Evolutionary conservation across 1,284 basidiomycete species (phyloP).

Genomic region (Hortiboletus rubellus): DNA sequence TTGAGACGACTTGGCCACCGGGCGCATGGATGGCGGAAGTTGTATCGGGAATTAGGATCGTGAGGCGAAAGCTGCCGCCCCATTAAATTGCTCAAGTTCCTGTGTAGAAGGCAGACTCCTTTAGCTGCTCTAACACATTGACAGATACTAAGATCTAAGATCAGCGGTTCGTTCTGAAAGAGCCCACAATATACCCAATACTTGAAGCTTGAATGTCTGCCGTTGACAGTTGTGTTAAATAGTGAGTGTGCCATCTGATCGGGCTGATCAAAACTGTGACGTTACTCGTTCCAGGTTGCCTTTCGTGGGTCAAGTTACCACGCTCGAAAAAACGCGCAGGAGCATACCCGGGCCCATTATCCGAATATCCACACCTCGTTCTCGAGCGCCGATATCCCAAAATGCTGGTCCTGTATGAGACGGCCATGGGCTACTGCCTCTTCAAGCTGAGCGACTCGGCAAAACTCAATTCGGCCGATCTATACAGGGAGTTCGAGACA

Average conservation of each 20-base stretch:
- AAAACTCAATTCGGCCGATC: conserved; percentile 83
- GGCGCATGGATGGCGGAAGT: conserved; percentile 50
- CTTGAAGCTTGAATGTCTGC: neutral
- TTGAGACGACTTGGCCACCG: conserved; percentile 54
- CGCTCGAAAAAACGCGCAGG: conserved; percentile 34
- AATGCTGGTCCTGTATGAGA: conserved; percentile 86
- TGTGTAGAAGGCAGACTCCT: conserved; percentile 70
- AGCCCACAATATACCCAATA: conserved; percentile 9
- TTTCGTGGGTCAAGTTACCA: conserved; percentile 30
- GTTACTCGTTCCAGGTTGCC: conserved; percentile 11
- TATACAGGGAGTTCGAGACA: conserved; percentile 92
- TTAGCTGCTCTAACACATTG: conserved; percentile 62
- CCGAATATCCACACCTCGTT: neutral
- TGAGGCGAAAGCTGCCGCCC: conserved; percentile 64
- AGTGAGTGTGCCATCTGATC: conserved; percentile 3
- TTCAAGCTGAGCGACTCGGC: conserved; percentile 94
- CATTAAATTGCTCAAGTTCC: conserved; percentile 66
- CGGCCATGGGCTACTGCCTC: conserved; percentile 92
- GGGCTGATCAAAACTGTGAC: neutral
- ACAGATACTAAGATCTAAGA: conserved; percentile 20
- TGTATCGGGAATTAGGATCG: conserved; percentile 54
- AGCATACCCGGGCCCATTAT: neutral
- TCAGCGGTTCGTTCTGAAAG: too few relatives aligned
- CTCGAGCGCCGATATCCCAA: conserved; percentile 27
- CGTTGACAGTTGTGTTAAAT: neutral